phyloP scores from a whole-genome alignment of 2,329 filamentous ascomycete species.

The Orbilia quercus region DNA sequence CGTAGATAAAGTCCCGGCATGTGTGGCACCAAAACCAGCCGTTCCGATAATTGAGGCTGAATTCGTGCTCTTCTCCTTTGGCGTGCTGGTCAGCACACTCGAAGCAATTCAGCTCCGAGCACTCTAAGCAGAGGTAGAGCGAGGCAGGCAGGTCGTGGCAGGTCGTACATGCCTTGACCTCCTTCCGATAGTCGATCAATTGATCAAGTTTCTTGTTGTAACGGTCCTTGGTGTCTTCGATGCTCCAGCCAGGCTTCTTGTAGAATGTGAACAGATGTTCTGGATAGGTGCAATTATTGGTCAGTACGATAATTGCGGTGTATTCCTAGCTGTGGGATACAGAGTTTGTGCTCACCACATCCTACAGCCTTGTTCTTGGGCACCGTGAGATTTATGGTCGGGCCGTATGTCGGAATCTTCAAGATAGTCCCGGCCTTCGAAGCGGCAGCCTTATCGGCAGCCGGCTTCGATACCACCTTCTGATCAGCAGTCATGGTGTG shows the following conservation, averaged over 20 bases:
- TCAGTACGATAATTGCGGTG: not conserved
- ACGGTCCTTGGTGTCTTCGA: slow-evolving; percentile 50
- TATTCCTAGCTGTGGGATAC: not conserved
- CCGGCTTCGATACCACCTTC: slow-evolving; percentile 29
- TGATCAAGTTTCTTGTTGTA: slow-evolving; percentile 55
- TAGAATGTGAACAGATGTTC: slow-evolving; percentile 51
- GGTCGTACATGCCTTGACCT: slow-evolving; percentile 41
- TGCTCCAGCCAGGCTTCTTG: slow-evolving; percentile 49
- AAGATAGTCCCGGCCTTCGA: slow-evolving; percentile 20
- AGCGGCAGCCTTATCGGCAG: slow-evolving; percentile 18
- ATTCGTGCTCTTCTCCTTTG: slow-evolving; percentile 55
- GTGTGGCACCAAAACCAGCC: slow-evolving; percentile 81
- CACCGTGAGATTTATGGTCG: slow-evolving; percentile 37
- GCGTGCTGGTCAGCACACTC: slow-evolving; percentile 58
- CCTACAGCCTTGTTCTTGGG: slow-evolving; percentile 54
- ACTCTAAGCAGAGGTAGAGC: slow-evolving; percentile 58
- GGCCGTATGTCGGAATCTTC: slow-evolving; percentile 44
- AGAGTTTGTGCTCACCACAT: slow-evolving; percentile 32
- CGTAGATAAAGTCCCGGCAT: slow-evolving; percentile 84
- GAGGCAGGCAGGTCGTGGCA: slow-evolving; percentile 48
- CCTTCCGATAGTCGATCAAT: slow-evolving; percentile 43
- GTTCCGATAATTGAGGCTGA: slow-evolving; percentile 74
- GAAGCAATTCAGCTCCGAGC: slow-evolving; percentile 57
- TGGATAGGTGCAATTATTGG: not conserved
- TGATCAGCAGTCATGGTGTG: slow-evolving; percentile 38